Base-by-base conservation (phyloP, 108 stramenopile genomes). In the Phaeodactylum tricornutum region DNA sequence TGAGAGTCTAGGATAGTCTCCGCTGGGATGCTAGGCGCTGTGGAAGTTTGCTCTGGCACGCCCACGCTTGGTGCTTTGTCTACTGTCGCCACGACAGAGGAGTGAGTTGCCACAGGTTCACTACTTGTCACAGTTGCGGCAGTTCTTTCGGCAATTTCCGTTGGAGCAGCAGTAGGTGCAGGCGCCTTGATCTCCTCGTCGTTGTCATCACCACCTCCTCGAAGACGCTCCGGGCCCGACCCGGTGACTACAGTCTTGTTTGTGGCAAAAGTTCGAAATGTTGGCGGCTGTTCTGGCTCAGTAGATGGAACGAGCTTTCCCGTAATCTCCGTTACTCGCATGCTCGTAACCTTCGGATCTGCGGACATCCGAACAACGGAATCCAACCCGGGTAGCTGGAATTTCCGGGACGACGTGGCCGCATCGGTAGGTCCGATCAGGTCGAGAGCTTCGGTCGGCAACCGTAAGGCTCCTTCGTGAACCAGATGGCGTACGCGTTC, bases 401-500 rank as follows among this genome's bases (percentile, higher is more conserved):
- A 26, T 14, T 36, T 53, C 57, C 28, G 9, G 41, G 15, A 25
- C 3, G 39, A 47, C 9, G 51, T 36, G 25, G 29, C 46, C 37
- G 51, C n/a, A n/a, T n/a, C n/a, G n/a, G n/a, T n/a, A n/a, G n/a
- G n/a, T n/a, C n/a, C 48, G 14, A 78, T 61, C 28, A 80, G 43
- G 41, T 60, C 67, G 26, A 76, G 46, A 8, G 78, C 59, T 31
- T 63, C 80, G n/a, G 48, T 43, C 11, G 78, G 75, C 47, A 84
- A 65, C 9, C 71, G 62, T 1, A 88, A 44, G 3, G 87, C 87
- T n/a, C 80, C 79, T 51, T 71, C 66, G 45, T 79, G 69, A 7
- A 88, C 87, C 3, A 42, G 48, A 29, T 83, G 71, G 17, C 73
- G 75, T 9, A 77, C 56, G 8, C 59, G 56, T 35, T 81, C 77